These are phyloP conservation scores for Pseudozyma tsukubaensis DNA, from an alignment of 1,284 basidiomycete species.

Conservation along the genomic window DNA sequence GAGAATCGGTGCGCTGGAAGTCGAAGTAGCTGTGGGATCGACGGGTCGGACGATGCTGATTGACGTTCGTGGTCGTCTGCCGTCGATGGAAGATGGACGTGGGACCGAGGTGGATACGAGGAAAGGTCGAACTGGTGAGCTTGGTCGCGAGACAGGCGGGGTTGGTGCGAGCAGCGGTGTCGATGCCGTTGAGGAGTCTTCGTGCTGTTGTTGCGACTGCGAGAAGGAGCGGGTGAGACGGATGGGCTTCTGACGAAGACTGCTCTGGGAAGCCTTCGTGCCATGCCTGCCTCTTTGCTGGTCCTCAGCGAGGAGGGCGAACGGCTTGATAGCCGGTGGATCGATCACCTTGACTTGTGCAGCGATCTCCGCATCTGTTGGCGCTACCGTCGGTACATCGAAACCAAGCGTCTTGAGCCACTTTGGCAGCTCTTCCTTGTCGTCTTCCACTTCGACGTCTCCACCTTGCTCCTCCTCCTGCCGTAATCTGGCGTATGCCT, in stretches of 20 bases:
- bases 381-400: conserved; percentile 39
- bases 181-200: conserved; percentile 34
- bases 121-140: conserved; percentile 39
- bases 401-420: conserved; percentile 63
- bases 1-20: background rate
- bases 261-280: conserved; percentile 9
- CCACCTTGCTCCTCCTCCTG: conserved; percentile 21
- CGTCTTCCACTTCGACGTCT: conserved; percentile 15
- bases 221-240: conserved; percentile 21
- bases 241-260: conserved; percentile 32
- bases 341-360: conserved; percentile 8
- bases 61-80: conserved; percentile 52
- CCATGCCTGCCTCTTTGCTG: conserved; percentile 22
- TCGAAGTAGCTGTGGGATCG: background rate
- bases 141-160: conserved; percentile 21
- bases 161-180: conserved; percentile 32
- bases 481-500: conserved; percentile 11
- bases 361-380: conserved; percentile 5
- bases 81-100: conserved; percentile 66
- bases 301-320: conserved; percentile 20
- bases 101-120: conserved; percentile 36
- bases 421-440: conserved; percentile 19
- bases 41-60: conserved; percentile 37
- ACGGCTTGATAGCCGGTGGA: conserved; percentile 24
- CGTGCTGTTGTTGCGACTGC: conserved; percentile 15